phyloP scores from a whole-genome alignment of 306 rosid species.

The Hippophae gyantsensis region DNA sequence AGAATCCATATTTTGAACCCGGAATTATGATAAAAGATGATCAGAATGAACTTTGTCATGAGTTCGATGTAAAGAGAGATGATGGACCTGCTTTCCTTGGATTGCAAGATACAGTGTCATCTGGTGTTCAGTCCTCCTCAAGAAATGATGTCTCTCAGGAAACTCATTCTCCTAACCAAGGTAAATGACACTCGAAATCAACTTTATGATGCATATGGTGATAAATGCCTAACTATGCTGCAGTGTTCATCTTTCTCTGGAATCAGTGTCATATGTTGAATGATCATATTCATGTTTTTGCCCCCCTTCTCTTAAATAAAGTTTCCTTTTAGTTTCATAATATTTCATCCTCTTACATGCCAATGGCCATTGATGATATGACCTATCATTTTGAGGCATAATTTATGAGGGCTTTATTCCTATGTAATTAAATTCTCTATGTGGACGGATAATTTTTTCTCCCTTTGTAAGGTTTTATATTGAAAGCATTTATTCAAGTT shows the following conservation, averaged over 20 bases:
- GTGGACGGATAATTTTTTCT: too few relatives aligned
- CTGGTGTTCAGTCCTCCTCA: constrained; percentile 52
- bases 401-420: too few relatives aligned
- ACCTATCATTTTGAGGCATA: too few relatives aligned
- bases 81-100: constrained; percentile 30
- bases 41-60: constrained; percentile 27
- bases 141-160: constrained; percentile 49
- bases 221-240: neutral
- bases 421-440: too few relatives aligned
- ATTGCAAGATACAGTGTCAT: constrained; percentile 47
- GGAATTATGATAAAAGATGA: constrained; percentile 26
- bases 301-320: too few relatives aligned
- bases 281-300: neutral
- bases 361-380: too few relatives aligned
- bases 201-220: neutral
- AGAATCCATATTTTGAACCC: constrained; percentile 58
- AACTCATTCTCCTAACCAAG: constrained; percentile 54
- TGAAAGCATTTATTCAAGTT: too few relatives aligned
- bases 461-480: too few relatives aligned
- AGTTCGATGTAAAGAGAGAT: constrained; percentile 30
- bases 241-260: neutral
- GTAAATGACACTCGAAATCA: constrained; percentile 22
- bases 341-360: neutral
- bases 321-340: neutral
- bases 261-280: neutral